Evolutionary conservation across 164 flowering plant genomes (phyloP).

Genomic region (Sedum album): DNA sequence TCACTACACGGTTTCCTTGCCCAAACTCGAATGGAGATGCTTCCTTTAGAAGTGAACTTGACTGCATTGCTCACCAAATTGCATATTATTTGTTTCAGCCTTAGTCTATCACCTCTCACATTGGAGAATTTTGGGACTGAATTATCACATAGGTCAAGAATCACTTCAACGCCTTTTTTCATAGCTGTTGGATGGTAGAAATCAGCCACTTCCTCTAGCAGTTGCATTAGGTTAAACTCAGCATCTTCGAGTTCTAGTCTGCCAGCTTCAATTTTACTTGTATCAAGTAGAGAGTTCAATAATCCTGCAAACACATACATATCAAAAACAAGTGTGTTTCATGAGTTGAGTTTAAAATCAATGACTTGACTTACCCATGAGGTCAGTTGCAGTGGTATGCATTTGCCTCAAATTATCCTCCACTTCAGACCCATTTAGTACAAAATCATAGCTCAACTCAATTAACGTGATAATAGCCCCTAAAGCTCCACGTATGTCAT

Average conservation of each 20-base stretch:
- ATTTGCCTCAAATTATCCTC: slow-evolving; percentile 34
- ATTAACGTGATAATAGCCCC: slow-evolving; percentile 52
- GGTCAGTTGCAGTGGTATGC: slow-evolving; percentile 38
- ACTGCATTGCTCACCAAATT: slow-evolving; percentile 89
- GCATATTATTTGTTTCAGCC: slow-evolving; percentile 49
- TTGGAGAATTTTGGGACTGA: slow-evolving; percentile 29
- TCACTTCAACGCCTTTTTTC: slow-evolving; percentile 68
- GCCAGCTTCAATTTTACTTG: slow-evolving; percentile 81
- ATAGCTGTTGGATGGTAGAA: slow-evolving; percentile 42
- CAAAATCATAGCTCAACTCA: slow-evolving; percentile 23
- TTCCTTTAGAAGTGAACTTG: slow-evolving; percentile 73
- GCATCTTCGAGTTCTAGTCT: slow-evolving; percentile 63
- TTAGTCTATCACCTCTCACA: slow-evolving; percentile 67
- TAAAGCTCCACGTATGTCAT: slow-evolving; percentile 65
- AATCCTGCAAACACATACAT: slow-evolving; percentile 36
- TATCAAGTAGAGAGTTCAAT: slow-evolving; percentile 69
- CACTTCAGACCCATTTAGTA: slow-evolving; percentile 30
- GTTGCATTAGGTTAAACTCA: slow-evolving; percentile 49
- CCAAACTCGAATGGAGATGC: slow-evolving; percentile 55
- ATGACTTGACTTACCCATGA: slow-evolving; percentile 34
- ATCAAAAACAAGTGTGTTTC: too few species aligned
- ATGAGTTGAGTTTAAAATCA: too few species aligned
- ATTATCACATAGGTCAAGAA: slow-evolving; percentile 62
- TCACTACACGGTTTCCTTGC: slow-evolving; percentile 34
- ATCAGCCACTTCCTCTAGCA: slow-evolving; percentile 73